Evolutionary conservation across 2,329 filamentous ascomycete genomes (phyloP).

Genomic region (Raffaelea ambrosiae): DNA sequence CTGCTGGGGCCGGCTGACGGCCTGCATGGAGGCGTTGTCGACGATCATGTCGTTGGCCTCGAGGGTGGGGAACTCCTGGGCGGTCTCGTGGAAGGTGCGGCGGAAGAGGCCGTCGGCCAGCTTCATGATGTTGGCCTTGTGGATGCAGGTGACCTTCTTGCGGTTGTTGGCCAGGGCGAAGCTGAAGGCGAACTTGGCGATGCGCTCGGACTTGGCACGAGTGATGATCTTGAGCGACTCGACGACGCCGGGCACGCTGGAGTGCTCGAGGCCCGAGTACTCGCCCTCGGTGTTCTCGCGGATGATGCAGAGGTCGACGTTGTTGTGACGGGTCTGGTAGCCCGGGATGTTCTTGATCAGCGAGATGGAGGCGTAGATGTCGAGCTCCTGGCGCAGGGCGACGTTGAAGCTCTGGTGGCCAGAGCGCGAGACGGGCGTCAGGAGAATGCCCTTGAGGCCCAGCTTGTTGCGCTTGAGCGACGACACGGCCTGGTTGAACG

Average conservation of each 20-base stretch:
- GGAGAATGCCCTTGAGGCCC: constrained; percentile 95
- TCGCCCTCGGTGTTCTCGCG: constrained; percentile 99
- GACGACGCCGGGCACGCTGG: constrained; percentile 91
- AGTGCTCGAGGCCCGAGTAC: constrained; percentile 98
- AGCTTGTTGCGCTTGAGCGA: constrained; percentile 98
- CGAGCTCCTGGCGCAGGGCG: constrained; percentile 95
- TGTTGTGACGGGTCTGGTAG: constrained; percentile 93
- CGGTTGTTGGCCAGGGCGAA: constrained; percentile 98
- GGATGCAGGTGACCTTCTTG: constrained; percentile 99
- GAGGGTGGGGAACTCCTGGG: constrained; percentile 90
- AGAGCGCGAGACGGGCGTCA: constrained; percentile 92
- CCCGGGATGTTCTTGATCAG: constrained; percentile 99
- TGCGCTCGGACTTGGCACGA: constrained; percentile 96
- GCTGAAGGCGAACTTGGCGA: constrained; percentile 96
- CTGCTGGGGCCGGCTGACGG: constrained; percentile 90
- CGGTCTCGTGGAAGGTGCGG: constrained; percentile 88
- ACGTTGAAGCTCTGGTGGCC: constrained; percentile 99
- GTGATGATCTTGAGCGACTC: constrained; percentile 99
- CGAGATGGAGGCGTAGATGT: constrained; percentile 97
- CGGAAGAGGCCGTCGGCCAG: constrained; percentile 97
- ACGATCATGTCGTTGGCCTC: constrained; percentile 99
- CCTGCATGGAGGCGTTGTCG: constrained; percentile 99
- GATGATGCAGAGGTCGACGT: constrained; percentile 98
- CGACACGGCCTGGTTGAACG: constrained; percentile 91
- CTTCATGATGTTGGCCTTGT: constrained; percentile 99